A percentile compares a stretch with the other conserved stretches of the same genome.
Conservation (phyloP, 164 flowering plant genomes). For the Piper betle region DNA sequence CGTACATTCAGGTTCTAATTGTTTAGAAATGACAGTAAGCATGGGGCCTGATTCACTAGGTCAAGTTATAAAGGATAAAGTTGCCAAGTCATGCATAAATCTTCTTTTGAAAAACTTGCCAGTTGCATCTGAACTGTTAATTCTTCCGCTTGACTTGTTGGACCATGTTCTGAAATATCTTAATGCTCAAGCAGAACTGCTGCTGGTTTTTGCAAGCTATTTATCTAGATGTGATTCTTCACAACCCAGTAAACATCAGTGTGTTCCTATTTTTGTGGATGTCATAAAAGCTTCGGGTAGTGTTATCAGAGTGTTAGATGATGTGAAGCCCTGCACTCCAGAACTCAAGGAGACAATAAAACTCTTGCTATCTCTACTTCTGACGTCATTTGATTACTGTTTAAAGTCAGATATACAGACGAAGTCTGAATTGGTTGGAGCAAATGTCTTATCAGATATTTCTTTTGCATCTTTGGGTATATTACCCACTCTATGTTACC, state of each 20-base stretch:
- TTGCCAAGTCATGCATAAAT: constrained; percentile 36
- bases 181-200: constrained; percentile 56
- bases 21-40: constrained; percentile 21
- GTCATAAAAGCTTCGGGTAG: constrained; percentile 42
- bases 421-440: constrained; percentile 5
- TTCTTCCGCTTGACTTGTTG: constrained; percentile 26
- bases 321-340: constrained; percentile 21
- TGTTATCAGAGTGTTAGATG: constrained; percentile 45
- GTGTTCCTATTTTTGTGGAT: constrained; percentile 19
- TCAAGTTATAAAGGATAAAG: constrained; percentile 27
- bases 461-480: constrained; percentile 43
- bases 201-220: constrained; percentile 40
- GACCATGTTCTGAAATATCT: constrained; percentile 37
- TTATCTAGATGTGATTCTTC: constrained; percentile 10
- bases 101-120: constrained; percentile 36
- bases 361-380: constrained; percentile 42
- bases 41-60: constrained; percentile 14
- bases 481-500: constrained; percentile 62
- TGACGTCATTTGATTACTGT: constrained; percentile 30
- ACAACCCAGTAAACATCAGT: constrained; percentile 6
- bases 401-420: constrained; percentile 1
- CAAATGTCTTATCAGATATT: constrained; percentile 30
- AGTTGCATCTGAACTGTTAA: constrained; percentile 28
- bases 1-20: neutral
- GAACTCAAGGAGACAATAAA: constrained; percentile 25